Evolutionary conservation across 805 yeast genomes (phyloP).

Genomic region (Tanozyma kutaoensis): DNA sequence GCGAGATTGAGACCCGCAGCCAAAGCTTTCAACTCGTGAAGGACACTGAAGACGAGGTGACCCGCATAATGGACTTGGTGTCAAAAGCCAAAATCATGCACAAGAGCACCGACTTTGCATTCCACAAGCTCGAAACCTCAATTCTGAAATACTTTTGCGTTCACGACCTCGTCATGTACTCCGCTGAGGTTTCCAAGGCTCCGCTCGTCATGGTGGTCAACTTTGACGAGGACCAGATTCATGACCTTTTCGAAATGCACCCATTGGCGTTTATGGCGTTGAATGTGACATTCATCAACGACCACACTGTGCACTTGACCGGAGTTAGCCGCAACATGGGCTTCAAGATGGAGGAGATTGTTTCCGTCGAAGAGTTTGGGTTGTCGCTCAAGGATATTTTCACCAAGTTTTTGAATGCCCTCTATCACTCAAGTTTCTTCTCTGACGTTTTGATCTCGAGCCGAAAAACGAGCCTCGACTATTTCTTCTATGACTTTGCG

Average conservation of each 20-base stretch:
- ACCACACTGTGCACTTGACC: constrained; percentile 3
- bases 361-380: constrained; percentile 10
- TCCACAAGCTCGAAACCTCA: constrained; percentile 39
- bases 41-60: constrained; percentile 13
- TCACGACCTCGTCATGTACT: constrained; percentile 43
- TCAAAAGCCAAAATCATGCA: constrained; percentile 61
- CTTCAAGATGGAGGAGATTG: constrained; percentile 10
- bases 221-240: constrained; percentile 23
- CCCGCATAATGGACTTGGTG: constrained; percentile 35
- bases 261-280: constrained; percentile 31
- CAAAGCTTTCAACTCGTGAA: constrained; percentile 8
- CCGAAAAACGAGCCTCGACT: not conserved
- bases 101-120: constrained; percentile 77
- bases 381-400: constrained; percentile 10
- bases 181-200: constrained; percentile 42
- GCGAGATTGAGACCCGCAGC: constrained; percentile 1
- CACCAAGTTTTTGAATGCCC: constrained; percentile 7
- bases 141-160: constrained; percentile 47
- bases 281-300: constrained; percentile 27
- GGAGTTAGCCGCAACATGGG: constrained; percentile 4
- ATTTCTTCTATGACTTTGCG: not conserved
- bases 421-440: constrained; percentile 13
- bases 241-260: constrained; percentile 18
- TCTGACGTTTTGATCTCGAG: constrained; percentile 8
- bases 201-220: constrained; percentile 59